A percentile compares a stretch with the other conserved stretches of the same genome.
Evolutionary conservation across 2,329 filamentous ascomycete genomes (phyloP).

Genomic region (Colletotrichum noveboracense): DNA sequence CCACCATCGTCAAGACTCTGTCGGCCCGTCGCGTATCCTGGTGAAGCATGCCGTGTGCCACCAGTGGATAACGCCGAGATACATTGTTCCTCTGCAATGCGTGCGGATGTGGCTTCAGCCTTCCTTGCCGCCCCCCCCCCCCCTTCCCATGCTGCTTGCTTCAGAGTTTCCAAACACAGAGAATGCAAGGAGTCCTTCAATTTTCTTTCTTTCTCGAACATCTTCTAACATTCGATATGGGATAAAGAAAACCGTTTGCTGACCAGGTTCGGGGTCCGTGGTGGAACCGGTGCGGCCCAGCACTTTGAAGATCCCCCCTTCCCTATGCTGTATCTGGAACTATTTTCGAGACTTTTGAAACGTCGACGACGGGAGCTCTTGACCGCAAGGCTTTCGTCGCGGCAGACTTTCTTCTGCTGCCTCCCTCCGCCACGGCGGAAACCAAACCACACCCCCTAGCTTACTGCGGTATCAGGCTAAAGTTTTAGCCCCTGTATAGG

Average conservation of each 20-base stretch:
- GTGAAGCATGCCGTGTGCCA: not conserved
- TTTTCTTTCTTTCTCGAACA: constrained; percentile 2
- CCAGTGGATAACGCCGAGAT: not conserved
- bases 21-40: not conserved
- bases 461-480: not conserved
- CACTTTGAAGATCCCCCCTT: not conserved
- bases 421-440: not conserved
- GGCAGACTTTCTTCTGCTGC: not conserved
- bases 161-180: not conserved
- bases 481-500: no score
- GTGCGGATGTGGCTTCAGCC: not conserved
- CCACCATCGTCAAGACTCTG: not conserved
- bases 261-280: not conserved
- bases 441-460: not conserved
- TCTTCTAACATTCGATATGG: not conserved
- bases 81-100: not conserved
- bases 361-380: not conserved
- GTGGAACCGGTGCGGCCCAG: not conserved
- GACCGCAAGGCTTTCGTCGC: not conserved
- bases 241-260: not conserved
- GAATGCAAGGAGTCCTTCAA: not conserved
- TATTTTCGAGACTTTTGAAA: constrained; percentile 13
- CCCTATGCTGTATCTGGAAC: not conserved
- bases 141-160: not conserved
- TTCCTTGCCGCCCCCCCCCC: no score